A percentile compares a stretch with the other conserved stretches of the same genome.
phyloP scores from a whole-genome alignment of 2,329 filamentous ascomycete species.

The Raffaelea ambrosiae region DNA sequence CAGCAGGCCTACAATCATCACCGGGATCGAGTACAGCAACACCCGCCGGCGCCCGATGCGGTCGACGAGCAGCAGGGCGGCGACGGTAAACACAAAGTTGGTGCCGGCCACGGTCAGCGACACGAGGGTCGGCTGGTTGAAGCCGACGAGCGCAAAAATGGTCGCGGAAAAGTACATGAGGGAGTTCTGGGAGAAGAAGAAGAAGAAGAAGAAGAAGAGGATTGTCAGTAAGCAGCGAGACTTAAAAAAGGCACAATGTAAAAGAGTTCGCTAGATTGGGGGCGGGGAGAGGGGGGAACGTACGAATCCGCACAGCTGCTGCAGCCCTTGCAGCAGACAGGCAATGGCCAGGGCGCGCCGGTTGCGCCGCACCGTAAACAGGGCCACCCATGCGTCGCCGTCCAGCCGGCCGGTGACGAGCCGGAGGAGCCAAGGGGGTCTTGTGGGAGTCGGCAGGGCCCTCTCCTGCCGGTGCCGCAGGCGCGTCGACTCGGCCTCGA shows the following conservation, averaged over 20 bases:
- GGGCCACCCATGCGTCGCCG: conserved; percentile 40
- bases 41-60: conserved; percentile 70
- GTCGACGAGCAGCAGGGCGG: conserved; percentile 70
- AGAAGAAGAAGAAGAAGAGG: neutral
- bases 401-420: conserved; percentile 25
- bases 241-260: too few relatives aligned
- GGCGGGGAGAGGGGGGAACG: conserved; percentile 24
- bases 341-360: conserved; percentile 73
- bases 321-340: conserved; percentile 76
- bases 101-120: conserved; percentile 71
- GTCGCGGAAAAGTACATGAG: conserved; percentile 89
- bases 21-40: conserved; percentile 71
- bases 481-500: conserved; percentile 52
- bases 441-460: neutral
- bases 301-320: conserved; percentile 81
- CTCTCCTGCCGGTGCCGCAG: conserved; percentile 14
- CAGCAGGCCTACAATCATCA: conserved; percentile 70
- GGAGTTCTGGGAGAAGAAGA: conserved; percentile 52
- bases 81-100: conserved; percentile 72
- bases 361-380: conserved; percentile 52
- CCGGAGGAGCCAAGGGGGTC: conserved; percentile 9
- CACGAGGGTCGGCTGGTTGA: conserved; percentile 69
- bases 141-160: conserved; percentile 70
- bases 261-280: too few relatives aligned
- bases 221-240: neutral